Evolutionary conservation across 768 basidiomycete genomes (phyloP), one percentile per base, ranked within the genome.

Genomic region (Artomyces pyxidatus): DNA sequence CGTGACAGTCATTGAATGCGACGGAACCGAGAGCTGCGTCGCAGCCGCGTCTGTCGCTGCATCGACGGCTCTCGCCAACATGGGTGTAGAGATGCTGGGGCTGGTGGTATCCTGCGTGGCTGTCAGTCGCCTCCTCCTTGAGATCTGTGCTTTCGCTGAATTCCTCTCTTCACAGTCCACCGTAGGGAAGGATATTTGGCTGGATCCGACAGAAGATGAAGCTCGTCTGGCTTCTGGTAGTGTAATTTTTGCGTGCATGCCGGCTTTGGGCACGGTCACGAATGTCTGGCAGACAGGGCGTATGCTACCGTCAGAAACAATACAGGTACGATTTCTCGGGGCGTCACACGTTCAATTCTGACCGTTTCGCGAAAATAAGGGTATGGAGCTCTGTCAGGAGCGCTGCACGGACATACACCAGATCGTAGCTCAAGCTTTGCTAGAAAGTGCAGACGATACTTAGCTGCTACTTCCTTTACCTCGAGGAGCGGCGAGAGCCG

Each of bases 11-110:
- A 80, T 97, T 39, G 93, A 97, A 65, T 81, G 84, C n/a, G 93
- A 96, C 63, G 88, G 90, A 16, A 73, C 88, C n/a, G 86, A 93
- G 62, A 81, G 85, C 23, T 88, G 89, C 55, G 75, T 95, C n/a
- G 80, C 90, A 5, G 79, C 91, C 1, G 93, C 88, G 5, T 73
- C 86, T 9, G 78, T 91, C 6, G 95, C 94, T 16, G 88, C 91
- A 1, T 90, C 87, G 57, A 80, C 89, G 2, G 94, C 96, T 7
- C 73, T 98, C 3, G 92, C 91, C 8, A 83, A 95, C 62, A 94
- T 95, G 12, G 92, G 94, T 2, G 83, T 98, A 41, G 89, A 95
- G 57, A 81, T 98, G 76, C 65, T 83, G 35, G 96, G 92, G 3
- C 72, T 99, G 12, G 93, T 94, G 4, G 73, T 82, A 14, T 86